Evolutionary conservation across 352 stramenopile genomes (phyloP).

Genomic region (Phytophthora idaei): DNA sequence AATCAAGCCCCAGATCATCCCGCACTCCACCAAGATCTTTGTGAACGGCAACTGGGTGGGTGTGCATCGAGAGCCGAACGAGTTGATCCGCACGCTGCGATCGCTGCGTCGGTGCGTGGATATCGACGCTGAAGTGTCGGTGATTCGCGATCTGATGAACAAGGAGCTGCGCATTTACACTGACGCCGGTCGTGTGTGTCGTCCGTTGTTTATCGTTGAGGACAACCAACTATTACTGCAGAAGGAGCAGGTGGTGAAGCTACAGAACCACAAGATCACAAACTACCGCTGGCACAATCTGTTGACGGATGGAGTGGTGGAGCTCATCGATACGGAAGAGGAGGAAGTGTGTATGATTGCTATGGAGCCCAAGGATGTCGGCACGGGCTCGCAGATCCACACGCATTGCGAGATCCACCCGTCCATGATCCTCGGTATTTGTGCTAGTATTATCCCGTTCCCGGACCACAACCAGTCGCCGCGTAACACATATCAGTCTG

Average conservation of each 20-base stretch:
- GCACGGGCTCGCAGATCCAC: constrained; percentile 93
- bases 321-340: constrained; percentile 99
- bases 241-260: constrained; percentile 97
- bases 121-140: constrained; percentile 98
- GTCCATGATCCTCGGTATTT: constrained; percentile 99
- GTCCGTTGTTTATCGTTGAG: constrained; percentile 99
- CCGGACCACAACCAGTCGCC: constrained; percentile 99
- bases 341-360: constrained; percentile 99
- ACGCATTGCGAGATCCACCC: constrained; percentile 99
- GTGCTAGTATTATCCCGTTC: constrained; percentile 99
- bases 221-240: constrained; percentile 95
- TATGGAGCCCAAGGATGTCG: constrained; percentile 97
- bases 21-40: constrained; percentile 99
- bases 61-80: constrained; percentile 97
- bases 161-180: constrained; percentile 99
- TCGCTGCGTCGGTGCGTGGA: constrained; percentile 96
- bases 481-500: constrained; percentile 99
- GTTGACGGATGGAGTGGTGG: constrained; percentile 95
- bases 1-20: constrained; percentile 98
- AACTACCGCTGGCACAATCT: constrained; percentile 90
- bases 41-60: constrained; percentile 99
- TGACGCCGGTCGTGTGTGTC: constrained; percentile 98
- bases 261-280: constrained; percentile 92
- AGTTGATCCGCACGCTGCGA: constrained; percentile 95
- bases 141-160: constrained; percentile 98